Percentiles rank a stretch among this genome's conserved stretches.
phyloP scores from a whole-genome alignment of 306 rosid genomes.

The Carpinus viminea region DNA sequence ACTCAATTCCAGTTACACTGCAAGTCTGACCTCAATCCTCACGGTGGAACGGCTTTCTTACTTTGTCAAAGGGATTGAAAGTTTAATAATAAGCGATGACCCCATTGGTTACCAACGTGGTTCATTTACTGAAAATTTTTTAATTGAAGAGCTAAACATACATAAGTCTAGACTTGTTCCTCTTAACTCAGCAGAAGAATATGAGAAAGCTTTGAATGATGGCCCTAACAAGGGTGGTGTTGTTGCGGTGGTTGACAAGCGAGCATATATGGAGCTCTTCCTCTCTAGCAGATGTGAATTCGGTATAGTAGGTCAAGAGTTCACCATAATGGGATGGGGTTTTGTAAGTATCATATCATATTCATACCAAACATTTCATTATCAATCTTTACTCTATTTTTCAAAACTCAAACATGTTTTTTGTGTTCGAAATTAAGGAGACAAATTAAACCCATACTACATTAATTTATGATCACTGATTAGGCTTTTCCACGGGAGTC shows the following conservation, averaged over 20 bases:
- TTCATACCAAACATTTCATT: no score
- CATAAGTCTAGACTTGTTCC: slow-evolving; percentile 70
- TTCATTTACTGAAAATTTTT: slow-evolving; percentile 60
- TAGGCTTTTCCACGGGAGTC: slow-evolving; percentile 58
- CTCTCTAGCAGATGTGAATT: slow-evolving; percentile 79
- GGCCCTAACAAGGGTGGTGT: slow-evolving; percentile 84
- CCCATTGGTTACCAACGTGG: slow-evolving; percentile 81
- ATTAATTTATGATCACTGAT: neutral
- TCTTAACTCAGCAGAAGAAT: slow-evolving; percentile 53
- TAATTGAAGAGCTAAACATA: slow-evolving; percentile 58
- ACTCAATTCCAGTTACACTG: slow-evolving; percentile 91
- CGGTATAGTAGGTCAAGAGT: slow-evolving; percentile 79
- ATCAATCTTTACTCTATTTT: no score
- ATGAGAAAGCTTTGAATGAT: slow-evolving; percentile 57
- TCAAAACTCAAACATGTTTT: no score
- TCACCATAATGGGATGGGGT: slow-evolving; percentile 96
- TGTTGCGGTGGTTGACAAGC: slow-evolving; percentile 78
- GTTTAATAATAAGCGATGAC: slow-evolving; percentile 47
- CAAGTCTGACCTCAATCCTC: slow-evolving; percentile 93
- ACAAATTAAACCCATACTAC: no score
- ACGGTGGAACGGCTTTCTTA: slow-evolving; percentile 87
- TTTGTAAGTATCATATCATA: slow-evolving; percentile 61
- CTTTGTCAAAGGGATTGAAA: slow-evolving; percentile 78
- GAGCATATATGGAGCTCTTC: slow-evolving; percentile 77
- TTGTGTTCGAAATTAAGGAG: no score